Evolutionary conservation across 179 eudicot genomes (phyloP).

Genomic region (Pouteria campechiana): DNA sequence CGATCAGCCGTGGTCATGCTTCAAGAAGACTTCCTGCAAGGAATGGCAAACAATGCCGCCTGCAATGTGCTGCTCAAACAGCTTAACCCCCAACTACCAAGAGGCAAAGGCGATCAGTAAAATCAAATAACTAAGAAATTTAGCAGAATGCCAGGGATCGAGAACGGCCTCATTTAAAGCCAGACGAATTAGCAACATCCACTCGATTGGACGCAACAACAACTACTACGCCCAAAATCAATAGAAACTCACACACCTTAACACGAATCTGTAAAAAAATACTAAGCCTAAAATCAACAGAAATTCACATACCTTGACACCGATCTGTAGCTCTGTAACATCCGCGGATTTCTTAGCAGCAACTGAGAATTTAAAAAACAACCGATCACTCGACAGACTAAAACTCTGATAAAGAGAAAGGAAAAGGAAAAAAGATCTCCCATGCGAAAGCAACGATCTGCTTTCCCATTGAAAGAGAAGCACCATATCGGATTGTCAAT

Average conservation of each 20-base stretch:
- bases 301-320: slow-evolving; percentile 58
- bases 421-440: no score
- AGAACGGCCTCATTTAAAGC: background rate
- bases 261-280: background rate
- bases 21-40: no score
- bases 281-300: background rate
- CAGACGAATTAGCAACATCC: background rate
- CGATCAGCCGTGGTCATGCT: no score
- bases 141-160: background rate
- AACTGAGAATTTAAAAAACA: slow-evolving; percentile 14
- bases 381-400: no score
- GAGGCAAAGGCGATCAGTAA: no score
- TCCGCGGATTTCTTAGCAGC: slow-evolving; percentile 47
- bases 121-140: background rate
- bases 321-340: slow-evolving; percentile 88
- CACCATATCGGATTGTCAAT: no score
- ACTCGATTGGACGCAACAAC: background rate
- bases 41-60: no score
- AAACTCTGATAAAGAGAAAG: no score
- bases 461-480: no score
- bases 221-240: background rate
- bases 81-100: no score
- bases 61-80: no score
- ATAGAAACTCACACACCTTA: background rate
- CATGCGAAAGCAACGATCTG: no score